These are phyloP conservation scores for Fusarium humuli DNA, from an alignment of 2,329 filamentous ascomycete species.

Conservation along the genomic window DNA sequence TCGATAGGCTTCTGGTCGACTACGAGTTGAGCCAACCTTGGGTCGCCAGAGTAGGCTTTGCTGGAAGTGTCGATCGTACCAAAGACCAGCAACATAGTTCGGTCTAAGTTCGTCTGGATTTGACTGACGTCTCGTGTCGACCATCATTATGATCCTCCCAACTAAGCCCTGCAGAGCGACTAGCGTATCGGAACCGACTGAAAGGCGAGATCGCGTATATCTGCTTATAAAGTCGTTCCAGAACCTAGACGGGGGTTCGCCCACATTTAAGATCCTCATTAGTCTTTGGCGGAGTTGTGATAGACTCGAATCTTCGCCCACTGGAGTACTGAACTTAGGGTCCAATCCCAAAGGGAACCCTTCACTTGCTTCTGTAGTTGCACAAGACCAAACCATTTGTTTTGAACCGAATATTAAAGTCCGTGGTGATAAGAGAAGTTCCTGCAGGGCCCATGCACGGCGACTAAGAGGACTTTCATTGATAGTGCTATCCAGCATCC, in stretches of 20 bases:
- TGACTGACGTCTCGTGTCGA: neutral
- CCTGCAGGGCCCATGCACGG: conserved; percentile 1
- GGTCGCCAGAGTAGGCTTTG: conserved; percentile 4
- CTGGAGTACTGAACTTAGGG: neutral
- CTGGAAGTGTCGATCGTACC: neutral
- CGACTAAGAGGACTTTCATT: conserved; percentile 1
- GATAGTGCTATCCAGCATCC: neutral
- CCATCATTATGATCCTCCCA: neutral
- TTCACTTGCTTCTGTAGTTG: conserved; percentile 4
- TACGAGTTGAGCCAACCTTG: accelerated
- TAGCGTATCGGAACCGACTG: neutral
- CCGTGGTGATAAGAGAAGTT: neutral
- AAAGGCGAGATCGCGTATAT: neutral
- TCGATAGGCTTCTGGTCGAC: neutral
- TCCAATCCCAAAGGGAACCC: neutral
- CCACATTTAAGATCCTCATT: neutral
- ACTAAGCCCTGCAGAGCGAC: neutral
- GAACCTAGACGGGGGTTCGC: neutral
- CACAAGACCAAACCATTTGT: conserved; percentile 9
- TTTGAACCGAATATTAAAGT: neutral
- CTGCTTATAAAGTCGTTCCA: conserved; percentile 1
- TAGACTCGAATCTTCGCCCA: neutral
- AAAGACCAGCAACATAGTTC: neutral
- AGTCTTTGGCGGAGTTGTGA: neutral
- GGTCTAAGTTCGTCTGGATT: accelerated